Percentiles rank a stretch among this genome's conserved stretches.
These are phyloP conservation scores for Cladosporium sp. DNA, from an alignment of 2,329 filamentous ascomycete genomes.

Conservation along the genomic window DNA sequence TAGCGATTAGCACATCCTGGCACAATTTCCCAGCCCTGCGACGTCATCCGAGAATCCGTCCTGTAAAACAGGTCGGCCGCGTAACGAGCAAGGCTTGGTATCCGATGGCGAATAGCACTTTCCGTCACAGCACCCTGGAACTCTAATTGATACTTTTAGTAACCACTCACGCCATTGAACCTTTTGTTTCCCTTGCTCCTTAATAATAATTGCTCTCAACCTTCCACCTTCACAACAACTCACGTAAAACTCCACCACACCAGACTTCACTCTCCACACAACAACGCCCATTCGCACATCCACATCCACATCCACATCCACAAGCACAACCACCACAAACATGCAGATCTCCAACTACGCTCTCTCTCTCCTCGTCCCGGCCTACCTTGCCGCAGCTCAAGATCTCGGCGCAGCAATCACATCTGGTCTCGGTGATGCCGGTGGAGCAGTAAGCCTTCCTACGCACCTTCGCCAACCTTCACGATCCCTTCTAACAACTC, in stretches of 20 bases:
- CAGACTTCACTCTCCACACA: background rate
- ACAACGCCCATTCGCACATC: background rate
- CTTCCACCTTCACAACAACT: background rate
- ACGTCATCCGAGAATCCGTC: background rate
- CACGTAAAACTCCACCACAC: background rate
- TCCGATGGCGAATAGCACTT: background rate
- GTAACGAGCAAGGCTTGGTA: background rate
- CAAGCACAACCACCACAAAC: slow-evolving; percentile 1
- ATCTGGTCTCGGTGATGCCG: slow-evolving; percentile 7
- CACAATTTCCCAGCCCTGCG: background rate
- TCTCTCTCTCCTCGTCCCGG: slow-evolving; percentile 19
- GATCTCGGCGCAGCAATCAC: background rate
- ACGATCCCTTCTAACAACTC: background rate
- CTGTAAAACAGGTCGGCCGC: background rate
- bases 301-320: no score
- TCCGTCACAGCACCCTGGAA: background rate
- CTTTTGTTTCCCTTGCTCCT: background rate
- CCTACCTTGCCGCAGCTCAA: slow-evolving; percentile 19
- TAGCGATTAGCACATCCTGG: background rate
- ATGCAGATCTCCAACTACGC: slow-evolving; percentile 21
- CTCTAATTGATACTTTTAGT: background rate
- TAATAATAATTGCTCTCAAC: background rate
- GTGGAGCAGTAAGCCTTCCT: background rate
- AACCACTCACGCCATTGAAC: background rate
- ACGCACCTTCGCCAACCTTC: background rate